A percentile compares a stretch with the other conserved stretches of the same genome.
Evolutionary conservation across 2,329 filamentous ascomycete species (phyloP).

Genomic region (Beauveria pseudobassiana): DNA sequence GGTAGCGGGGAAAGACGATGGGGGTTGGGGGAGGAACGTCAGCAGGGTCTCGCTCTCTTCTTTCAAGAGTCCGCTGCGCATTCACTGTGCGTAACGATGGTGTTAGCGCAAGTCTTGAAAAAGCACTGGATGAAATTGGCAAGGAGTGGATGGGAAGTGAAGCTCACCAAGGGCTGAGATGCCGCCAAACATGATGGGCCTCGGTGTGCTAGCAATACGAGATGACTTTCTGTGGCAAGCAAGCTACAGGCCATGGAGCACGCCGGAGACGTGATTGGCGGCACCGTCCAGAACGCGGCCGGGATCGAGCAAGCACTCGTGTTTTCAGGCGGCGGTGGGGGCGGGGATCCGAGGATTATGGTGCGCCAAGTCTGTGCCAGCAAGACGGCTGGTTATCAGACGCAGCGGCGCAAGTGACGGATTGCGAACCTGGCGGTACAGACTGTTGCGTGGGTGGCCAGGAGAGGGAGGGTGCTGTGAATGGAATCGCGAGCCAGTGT

Average conservation of each 20-base stretch:
- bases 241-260: not conserved
- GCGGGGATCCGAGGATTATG: not conserved
- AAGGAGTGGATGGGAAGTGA: not conserved
- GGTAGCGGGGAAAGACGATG: slow-evolving; percentile 41
- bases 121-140: not conserved
- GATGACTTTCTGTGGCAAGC: not conserved
- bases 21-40: slow-evolving; percentile 51
- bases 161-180: slow-evolving; percentile 3
- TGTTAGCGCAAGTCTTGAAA: not conserved
- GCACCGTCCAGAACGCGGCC: not conserved
- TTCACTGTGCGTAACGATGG: not conserved
- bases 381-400: not conserved
- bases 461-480: too few species aligned
- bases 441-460: too few species aligned
- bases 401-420: too few species aligned
- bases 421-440: too few species aligned
- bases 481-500: not conserved
- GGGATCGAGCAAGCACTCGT: not conserved
- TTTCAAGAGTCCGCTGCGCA: slow-evolving; percentile 10
- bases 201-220: not conserved
- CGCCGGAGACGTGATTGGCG: not conserved
- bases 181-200: slow-evolving; percentile 1
- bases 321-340: not conserved
- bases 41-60: slow-evolving; percentile 37
- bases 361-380: not conserved